Base-by-base conservation (phyloP, 164 flowering plant species). In the Vitis rupestris region DNA sequence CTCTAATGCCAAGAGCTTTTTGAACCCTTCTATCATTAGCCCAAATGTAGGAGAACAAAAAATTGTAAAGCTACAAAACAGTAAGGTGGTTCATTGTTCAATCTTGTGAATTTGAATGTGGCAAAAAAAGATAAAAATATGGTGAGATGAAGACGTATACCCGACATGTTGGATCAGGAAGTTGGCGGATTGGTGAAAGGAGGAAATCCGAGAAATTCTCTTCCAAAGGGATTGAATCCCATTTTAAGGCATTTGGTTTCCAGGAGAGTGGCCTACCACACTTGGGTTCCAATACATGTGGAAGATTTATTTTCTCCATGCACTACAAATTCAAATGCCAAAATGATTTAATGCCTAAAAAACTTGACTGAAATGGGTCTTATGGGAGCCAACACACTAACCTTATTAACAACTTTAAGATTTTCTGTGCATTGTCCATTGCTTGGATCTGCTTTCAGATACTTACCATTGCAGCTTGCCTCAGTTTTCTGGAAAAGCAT, bases 381-480 rank as follows among this genome's bases (percentile, higher is more conserved):
- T 17, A 8, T 58, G 61, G 11, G 11, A 15, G 7, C 30, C 3
- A 16, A 2, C n/a, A 12, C 37, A 75, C 74, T 77, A 50, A 14
- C 1, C 49, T 23, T 23, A 23, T 23, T 15, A 47, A 76, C n/a
- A 37, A 59, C 61, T 23, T 61, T 17, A 59, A 79, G 69, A 65
- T 75, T 72, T 8, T 30, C 15, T 12, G 30, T 3, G 57, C 85
- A 82, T 29, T 1, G 10, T 5, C 19, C 31, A 64, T 75, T 75
- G 23, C 16, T 48, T 16, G 74, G 68, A 61, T 77, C 78, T 15
- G 61, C 53, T 74, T 67, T 50, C 0, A 66, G 54, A 64, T 77
- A 80, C 9, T 75, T 68, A 0, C 81, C 85, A 2, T 65, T 50
- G 69, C 85, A 82, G 59, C 64, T 75, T 23, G 8, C 53, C 62